phyloP scores from a whole-genome alignment of 2,329 filamentous ascomycete species.

The Sclerotinia spermophila region DNA sequence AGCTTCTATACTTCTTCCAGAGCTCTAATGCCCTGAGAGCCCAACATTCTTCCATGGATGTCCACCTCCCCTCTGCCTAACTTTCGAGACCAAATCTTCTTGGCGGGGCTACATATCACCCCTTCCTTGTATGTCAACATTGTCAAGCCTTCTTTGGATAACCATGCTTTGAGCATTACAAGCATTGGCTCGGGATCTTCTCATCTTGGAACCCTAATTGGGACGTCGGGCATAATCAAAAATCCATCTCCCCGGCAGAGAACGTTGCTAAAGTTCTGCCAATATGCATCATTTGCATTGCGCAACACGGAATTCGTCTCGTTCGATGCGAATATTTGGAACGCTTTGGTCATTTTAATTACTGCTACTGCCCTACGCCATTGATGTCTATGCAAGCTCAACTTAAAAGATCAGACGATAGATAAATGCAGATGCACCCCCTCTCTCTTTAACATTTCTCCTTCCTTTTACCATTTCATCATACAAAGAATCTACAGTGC shows the following conservation, averaged over 20 bases:
- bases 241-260: conserved; percentile 30
- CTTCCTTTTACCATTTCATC: conserved; percentile 28
- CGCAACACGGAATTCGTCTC: conserved; percentile 45
- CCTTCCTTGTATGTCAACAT: conserved; percentile 12
- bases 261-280: conserved; percentile 22
- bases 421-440: conserved; percentile 36
- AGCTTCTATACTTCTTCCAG: conserved; percentile 32
- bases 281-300: conserved; percentile 21
- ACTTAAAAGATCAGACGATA: conserved; percentile 36
- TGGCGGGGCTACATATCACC: conserved; percentile 4
- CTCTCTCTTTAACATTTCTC: conserved; percentile 26
- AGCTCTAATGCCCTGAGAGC: conserved; percentile 25
- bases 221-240: conserved; percentile 20
- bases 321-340: conserved; percentile 47
- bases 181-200: conserved; percentile 29
- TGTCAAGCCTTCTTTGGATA: conserved; percentile 3
- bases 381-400: conserved; percentile 33
- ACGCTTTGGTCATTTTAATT: conserved; percentile 44
- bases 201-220: conserved; percentile 27
- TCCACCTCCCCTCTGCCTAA: conserved; percentile 8
- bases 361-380: conserved; percentile 28
- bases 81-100: conserved; percentile 12
- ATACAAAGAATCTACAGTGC: conserved; percentile 26
- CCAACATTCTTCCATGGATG: conserved; percentile 1
- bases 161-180: conserved; percentile 20